Evolutionary conservation across 2,329 filamentous ascomycete species (phyloP).

Genomic region (Colletotrichum chrysophilum): DNA sequence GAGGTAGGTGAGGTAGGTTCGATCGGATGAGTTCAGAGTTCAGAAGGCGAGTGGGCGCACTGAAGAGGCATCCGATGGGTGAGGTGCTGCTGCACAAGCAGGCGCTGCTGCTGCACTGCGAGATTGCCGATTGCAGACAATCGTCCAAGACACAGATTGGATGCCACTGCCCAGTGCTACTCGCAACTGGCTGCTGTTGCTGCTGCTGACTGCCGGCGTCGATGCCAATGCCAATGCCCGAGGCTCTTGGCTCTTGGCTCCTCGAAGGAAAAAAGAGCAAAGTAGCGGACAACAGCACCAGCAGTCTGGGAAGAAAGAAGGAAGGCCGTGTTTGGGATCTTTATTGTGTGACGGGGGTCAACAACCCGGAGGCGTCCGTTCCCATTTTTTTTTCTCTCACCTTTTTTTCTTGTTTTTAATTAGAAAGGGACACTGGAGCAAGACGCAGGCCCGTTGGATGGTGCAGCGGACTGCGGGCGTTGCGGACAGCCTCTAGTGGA

Average conservation of each 20-base stretch:
- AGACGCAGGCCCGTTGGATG: neutral
- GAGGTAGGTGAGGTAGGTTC: neutral
- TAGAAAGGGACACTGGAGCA: neutral
- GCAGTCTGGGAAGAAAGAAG: neutral
- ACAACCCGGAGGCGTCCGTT: neutral
- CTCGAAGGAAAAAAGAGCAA: neutral
- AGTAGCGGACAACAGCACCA: neutral
- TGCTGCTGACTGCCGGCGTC: slow-evolving; percentile 7
- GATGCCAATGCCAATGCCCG: neutral
- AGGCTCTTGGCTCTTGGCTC: slow-evolving; percentile 2
- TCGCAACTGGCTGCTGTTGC: neutral
- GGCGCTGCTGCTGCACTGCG: neutral
- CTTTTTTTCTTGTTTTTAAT: neutral
- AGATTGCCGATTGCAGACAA: neutral
- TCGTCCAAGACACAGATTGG: neutral
- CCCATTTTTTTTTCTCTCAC: slow-evolving; percentile 5
- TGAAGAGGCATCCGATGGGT: neutral
- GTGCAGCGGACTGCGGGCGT: slow-evolving; percentile 8
- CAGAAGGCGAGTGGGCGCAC: neutral
- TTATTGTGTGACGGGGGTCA: neutral
- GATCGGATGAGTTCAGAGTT: slow-evolving; percentile 1
- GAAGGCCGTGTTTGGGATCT: neutral
- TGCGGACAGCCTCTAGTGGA: slow-evolving; percentile 4
- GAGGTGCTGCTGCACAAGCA: neutral
- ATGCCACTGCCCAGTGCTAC: neutral